Base-by-base conservation (phyloP, 2,329 filamentous ascomycete genomes). In the Arachnomyces sp. region DNA sequence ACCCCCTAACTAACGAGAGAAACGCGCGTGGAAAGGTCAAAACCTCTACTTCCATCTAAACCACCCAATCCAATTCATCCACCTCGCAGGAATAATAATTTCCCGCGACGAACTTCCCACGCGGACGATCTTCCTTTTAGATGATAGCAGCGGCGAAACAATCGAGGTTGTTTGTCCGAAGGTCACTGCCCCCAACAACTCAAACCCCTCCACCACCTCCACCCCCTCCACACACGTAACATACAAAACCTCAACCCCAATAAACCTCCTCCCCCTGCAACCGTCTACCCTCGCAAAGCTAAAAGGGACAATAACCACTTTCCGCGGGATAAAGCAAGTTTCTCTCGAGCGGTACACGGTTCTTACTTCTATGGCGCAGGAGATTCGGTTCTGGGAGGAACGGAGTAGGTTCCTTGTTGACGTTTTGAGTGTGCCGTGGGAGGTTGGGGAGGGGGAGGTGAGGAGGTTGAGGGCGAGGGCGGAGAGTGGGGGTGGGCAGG, bases 61-160 rank as follows among this genome's bases (percentile, higher is more conserved):
- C 58, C 78, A 89, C 49, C 84, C 84, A 0, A 77, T 90, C 50
- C 77, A 79, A 71, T 89, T 81, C 76, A 75, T 84, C 39, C 79
- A 81, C 45, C 60, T 89, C 25, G 73, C 79, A 6, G 85, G 85
- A 20, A 61, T 87, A 7, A 72, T 90, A 15, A 79, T 88, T 40
- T 73, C 75, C 40, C 60, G 74, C 39, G 66, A 73, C 29, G 75
- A 78, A 39, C 64, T 76, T 39, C 66, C 70, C 2, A 68, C 72
- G 17, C 69, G 67, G 40, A 65, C 60, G 28, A 58, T 77, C 32
- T 60, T 81, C 29, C 73, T 68, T 1, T 49, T 82, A 8, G 78
- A 82, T 54, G 78, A 82, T 49, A 72, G 76, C 49, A 79, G 74
- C 54, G 77, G 77, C 28, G 64, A 63, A 1, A 75, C 65, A 4